Conservation (phyloP, 2,329 filamentous ascomycete species). For the Xylariaceae sp. region DNA sequence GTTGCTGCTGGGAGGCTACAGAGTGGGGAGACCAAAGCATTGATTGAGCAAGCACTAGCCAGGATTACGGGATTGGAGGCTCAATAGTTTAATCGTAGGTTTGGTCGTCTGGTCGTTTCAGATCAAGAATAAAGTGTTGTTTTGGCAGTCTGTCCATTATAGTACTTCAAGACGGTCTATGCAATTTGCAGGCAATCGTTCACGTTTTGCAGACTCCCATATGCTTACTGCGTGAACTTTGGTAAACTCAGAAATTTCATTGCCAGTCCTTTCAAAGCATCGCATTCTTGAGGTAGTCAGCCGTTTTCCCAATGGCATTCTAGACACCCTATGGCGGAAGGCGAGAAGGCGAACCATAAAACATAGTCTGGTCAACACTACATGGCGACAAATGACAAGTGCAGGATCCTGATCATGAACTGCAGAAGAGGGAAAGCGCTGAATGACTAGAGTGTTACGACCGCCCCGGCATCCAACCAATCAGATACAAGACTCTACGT, state of each 20-base stretch:
- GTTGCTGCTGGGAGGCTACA: neutral
- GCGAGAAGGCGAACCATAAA: no score
- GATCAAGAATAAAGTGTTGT: neutral
- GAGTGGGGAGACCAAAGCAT: neutral
- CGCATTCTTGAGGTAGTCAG: neutral
- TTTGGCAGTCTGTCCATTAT: neutral
- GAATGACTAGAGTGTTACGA: neutral
- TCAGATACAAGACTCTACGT: neutral
- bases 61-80: neutral
- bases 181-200: neutral
- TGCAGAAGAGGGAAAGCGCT: neutral
- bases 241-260: neutral
- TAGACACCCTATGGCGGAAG: neutral
- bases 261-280: neutral
- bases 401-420: neutral
- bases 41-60: neutral
- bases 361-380: no score
- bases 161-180: neutral
- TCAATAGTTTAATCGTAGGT: neutral
- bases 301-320: neutral
- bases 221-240: neutral
- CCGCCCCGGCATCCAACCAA: neutral
- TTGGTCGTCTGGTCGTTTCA: neutral
- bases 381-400: no score
- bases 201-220: neutral